Percentiles rank a stretch among this genome's conserved stretches.
phyloP scores from a whole-genome alignment of 2,329 filamentous ascomycete species.

The Epichloe amarillans region DNA sequence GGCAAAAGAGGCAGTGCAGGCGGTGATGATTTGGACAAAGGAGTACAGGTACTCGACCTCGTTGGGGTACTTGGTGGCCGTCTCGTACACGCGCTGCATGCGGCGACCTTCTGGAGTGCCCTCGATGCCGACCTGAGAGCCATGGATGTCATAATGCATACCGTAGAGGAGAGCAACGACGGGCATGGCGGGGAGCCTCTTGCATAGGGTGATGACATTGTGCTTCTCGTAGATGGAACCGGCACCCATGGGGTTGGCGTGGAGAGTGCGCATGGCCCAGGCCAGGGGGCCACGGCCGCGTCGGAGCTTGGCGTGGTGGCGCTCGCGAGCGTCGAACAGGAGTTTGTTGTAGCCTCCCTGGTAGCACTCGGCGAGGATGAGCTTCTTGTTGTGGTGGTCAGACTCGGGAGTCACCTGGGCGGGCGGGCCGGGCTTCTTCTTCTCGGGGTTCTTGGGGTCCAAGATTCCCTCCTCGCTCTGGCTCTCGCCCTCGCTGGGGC shows the following conservation, averaged over 20 bases:
- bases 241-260: slow-evolving; percentile 57
- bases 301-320: slow-evolving; percentile 49
- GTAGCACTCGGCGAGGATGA: slow-evolving; percentile 31
- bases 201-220: slow-evolving; percentile 51
- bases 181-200: slow-evolving; percentile 56
- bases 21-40: slow-evolving; percentile 53
- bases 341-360: slow-evolving; percentile 48
- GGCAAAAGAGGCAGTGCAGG: slow-evolving; percentile 59
- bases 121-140: slow-evolving; percentile 9
- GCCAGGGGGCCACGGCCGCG: slow-evolving; percentile 54
- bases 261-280: slow-evolving; percentile 70
- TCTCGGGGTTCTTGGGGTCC: slow-evolving; percentile 12
- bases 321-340: slow-evolving; percentile 39
- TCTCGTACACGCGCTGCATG: slow-evolving; percentile 43
- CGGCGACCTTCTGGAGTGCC: slow-evolving; percentile 12
- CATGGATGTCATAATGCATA: slow-evolving; percentile 69
- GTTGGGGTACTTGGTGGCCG: slow-evolving; percentile 53
- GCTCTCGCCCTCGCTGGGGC: slow-evolving; percentile 16
- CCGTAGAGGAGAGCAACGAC: slow-evolving; percentile 56
- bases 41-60: slow-evolving; percentile 59
- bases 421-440: not conserved
- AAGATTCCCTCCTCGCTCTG: slow-evolving; percentile 13
- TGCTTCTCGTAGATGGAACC: slow-evolving; percentile 62
- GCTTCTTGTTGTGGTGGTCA: slow-evolving; percentile 33
- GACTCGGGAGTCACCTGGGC: slow-evolving; percentile 14